Evolutionary conservation across 1,284 basidiomycete genomes (phyloP).

Genomic region (Sanghuangporus baumii): DNA sequence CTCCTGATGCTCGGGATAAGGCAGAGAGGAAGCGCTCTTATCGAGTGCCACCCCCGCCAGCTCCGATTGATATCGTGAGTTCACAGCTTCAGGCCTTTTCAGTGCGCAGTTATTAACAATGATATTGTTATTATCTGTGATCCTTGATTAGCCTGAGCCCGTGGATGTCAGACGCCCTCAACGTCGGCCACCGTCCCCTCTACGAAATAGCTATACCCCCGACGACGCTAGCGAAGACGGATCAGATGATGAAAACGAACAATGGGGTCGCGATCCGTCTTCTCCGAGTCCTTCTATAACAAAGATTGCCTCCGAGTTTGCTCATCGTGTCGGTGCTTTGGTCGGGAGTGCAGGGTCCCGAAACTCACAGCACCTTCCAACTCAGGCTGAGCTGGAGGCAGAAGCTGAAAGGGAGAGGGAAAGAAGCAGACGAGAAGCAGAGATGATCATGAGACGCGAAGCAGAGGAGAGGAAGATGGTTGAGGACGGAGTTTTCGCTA

Average conservation of each 20-base stretch:
- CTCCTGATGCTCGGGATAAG: conserved; percentile 1
- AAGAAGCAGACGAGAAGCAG: conserved; percentile 65
- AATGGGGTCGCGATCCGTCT: conserved; percentile 44
- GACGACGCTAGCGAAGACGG: conserved; percentile 13
- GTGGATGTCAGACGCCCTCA: conserved; percentile 4
- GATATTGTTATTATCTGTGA: background rate
- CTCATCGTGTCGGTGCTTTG: conserved; percentile 60
- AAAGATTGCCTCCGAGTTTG: conserved; percentile 64
- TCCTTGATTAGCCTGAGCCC: conserved; percentile 12
- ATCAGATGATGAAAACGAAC: conserved; percentile 19
- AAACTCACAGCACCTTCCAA: conserved; percentile 36
- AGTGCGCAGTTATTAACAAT: background rate
- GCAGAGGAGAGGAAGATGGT: conserved; percentile 59
- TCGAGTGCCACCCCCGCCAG: conserved; percentile 16
- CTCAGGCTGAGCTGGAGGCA: conserved; percentile 73
- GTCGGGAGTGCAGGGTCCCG: conserved; percentile 45
- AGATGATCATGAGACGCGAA: conserved; percentile 63
- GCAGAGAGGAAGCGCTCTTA: conserved; percentile 11
- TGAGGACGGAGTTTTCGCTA: conserved; percentile 68
- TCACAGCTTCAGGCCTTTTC: background rate
- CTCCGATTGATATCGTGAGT: conserved; percentile 16
- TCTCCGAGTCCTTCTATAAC: conserved; percentile 63
- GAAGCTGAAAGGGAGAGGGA: conserved; percentile 72
- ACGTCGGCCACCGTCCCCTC: conserved; percentile 19
- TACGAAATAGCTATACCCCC: conserved; percentile 19